Evolutionary conservation across 1,139 yeast species (phyloP).

Genomic region (Pichia sp.): DNA sequence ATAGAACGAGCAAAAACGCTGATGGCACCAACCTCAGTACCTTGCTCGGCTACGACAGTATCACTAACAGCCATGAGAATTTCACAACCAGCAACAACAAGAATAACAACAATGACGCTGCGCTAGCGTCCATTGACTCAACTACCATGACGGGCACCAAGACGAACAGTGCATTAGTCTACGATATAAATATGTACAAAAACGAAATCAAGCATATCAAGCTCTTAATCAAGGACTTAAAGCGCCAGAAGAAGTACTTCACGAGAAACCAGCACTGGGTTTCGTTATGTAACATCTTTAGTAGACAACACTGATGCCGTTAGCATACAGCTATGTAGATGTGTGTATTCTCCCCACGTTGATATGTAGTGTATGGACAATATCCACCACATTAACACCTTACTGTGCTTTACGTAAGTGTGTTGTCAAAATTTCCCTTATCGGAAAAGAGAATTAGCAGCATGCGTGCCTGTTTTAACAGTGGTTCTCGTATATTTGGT

Average conservation of each 20-base stretch:
- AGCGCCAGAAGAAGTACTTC: constrained; percentile 1
- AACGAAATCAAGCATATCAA: neutral
- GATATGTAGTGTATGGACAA: neutral
- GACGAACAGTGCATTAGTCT: neutral
- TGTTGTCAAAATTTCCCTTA: neutral
- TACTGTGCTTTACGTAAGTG: too few species aligned
- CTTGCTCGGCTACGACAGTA: neutral
- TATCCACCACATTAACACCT: neutral
- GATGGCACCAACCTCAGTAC: neutral
- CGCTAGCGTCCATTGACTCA: neutral
- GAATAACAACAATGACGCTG: neutral
- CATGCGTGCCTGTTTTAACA: neutral
- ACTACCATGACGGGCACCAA: constrained; percentile 1
- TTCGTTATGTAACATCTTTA: neutral
- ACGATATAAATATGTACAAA: neutral
- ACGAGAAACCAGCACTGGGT: neutral
- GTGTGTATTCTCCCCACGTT: neutral
- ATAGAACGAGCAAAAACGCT: neutral
- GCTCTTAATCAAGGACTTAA: neutral
- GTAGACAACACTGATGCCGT: neutral
- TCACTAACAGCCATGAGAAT: neutral
- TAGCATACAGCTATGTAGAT: neutral
- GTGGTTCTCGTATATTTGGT: too few species aligned
- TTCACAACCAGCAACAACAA: neutral
- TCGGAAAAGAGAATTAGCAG: neutral